A percentile compares a stretch with the other conserved stretches of the same genome.
Conservation (phyloP, 768 basidiomycete species). For the Podaxis mareebaensis region DNA sequence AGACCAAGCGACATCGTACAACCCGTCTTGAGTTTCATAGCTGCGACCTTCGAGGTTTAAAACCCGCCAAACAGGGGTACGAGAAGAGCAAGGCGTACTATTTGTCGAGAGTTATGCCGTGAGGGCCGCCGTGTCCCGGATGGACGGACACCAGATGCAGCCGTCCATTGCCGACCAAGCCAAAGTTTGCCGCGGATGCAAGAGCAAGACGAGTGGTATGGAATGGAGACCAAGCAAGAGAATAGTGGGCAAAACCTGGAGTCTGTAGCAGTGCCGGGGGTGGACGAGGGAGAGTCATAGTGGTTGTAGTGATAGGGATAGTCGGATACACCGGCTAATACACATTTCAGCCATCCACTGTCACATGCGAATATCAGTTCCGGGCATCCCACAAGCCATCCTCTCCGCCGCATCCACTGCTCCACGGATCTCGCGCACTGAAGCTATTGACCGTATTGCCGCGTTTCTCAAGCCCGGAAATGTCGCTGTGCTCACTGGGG, state of each 20-base stretch:
- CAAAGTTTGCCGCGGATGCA: slow-evolving; percentile 90
- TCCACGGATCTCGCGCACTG: slow-evolving; percentile 41
- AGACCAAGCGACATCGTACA: slow-evolving; percentile 94
- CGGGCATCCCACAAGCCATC: slow-evolving; percentile 65
- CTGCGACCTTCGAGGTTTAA: slow-evolving; percentile 43
- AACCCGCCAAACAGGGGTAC: slow-evolving; percentile 11
- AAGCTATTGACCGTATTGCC: slow-evolving; percentile 61
- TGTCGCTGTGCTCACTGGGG: slow-evolving; percentile 79
- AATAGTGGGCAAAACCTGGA: slow-evolving; percentile 83
- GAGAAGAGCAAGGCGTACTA: slow-evolving; percentile 48
- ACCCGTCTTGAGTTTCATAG: slow-evolving; percentile 86
- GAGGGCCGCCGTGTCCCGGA: slow-evolving; percentile 44
- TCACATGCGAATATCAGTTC: slow-evolving; percentile 80
- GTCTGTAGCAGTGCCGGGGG: slow-evolving; percentile 43
- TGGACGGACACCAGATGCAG: slow-evolving; percentile 63
- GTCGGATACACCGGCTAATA: slow-evolving; percentile 18
- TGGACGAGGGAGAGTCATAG: slow-evolving; percentile 42
- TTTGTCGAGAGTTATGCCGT: slow-evolving; percentile 59
- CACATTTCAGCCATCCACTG: slow-evolving; percentile 29
- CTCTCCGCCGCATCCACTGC: slow-evolving; percentile 46
- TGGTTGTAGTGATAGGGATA: slow-evolving; percentile 24
- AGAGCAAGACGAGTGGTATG: slow-evolving; percentile 72
- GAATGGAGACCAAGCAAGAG: slow-evolving; percentile 85
- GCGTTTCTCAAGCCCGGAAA: slow-evolving; percentile 71
- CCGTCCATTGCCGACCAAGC: slow-evolving; percentile 94